Conservation (phyloP, 75 land plant species). For the Cryptomeria japonica region DNA sequence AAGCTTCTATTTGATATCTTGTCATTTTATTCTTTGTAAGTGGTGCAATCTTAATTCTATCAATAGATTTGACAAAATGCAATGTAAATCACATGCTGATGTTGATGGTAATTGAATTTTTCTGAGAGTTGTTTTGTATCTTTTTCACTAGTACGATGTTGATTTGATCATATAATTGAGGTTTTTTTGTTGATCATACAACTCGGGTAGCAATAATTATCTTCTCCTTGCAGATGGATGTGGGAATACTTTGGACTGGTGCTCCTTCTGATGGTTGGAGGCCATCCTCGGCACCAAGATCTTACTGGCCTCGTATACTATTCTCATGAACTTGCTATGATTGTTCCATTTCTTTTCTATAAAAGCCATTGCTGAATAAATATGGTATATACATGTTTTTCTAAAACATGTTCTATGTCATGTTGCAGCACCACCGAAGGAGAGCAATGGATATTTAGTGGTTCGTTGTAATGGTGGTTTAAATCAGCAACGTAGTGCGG, state of each 20-base stretch:
- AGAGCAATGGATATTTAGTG: slow-evolving; percentile 79
- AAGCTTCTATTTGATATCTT: not conserved
- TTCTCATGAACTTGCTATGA: not conserved
- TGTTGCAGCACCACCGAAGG: slow-evolving; percentile 70
- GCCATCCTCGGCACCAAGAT: slow-evolving; percentile 80
- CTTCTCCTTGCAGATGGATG: slow-evolving; percentile 37
- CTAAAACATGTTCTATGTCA: not conserved
- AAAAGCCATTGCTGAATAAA: not conserved
- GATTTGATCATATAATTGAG: not conserved
- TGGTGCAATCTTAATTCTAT: not conserved
- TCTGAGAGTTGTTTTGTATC: not conserved
- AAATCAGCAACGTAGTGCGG: slow-evolving; percentile 96
- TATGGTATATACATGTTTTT: slow-evolving; percentile 3
- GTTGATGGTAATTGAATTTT: not conserved
- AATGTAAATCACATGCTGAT: not conserved
- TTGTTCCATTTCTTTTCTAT: not conserved
- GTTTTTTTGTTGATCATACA: not conserved
- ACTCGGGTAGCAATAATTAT: not conserved
- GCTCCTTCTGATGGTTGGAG: slow-evolving; percentile 80
- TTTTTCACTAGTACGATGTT: not conserved
- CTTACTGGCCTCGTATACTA: slow-evolving; percentile 76
- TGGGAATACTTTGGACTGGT: slow-evolving; percentile 60
- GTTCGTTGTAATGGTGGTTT: slow-evolving; percentile 98
- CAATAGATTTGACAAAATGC: not conserved
- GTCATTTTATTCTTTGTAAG: not conserved